Evolutionary conservation across 2,329 filamentous ascomycete species (phyloP).

Genomic region (Colletotrichum tanaceti): DNA sequence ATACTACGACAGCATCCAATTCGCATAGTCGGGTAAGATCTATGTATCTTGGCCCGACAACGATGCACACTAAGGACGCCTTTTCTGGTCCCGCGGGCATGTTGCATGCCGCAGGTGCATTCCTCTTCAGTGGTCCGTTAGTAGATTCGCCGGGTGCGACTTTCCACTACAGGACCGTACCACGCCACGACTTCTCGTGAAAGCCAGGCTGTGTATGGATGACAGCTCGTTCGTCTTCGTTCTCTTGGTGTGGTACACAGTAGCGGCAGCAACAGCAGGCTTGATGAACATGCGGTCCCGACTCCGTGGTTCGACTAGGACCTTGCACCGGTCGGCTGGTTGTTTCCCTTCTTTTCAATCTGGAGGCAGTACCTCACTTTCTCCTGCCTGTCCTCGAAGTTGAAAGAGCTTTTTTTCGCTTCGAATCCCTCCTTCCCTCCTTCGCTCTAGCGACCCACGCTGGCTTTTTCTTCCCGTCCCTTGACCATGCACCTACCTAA

Average conservation of each 20-base stretch:
- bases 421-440: slow-evolving; percentile 30
- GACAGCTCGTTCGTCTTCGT: slow-evolving; percentile 30
- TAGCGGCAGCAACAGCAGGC: slow-evolving; percentile 20
- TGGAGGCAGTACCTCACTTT: slow-evolving; percentile 5
- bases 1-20: slow-evolving; percentile 31
- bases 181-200: slow-evolving; percentile 30
- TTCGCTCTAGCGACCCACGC: slow-evolving; percentile 36
- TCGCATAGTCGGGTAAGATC: slow-evolving; percentile 31
- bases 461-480: slow-evolving; percentile 31
- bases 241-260: slow-evolving; percentile 5
- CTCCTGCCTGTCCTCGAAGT: slow-evolving; percentile 1
- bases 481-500: slow-evolving; percentile 2
- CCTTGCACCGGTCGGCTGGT: slow-evolving; percentile 14
- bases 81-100: slow-evolving; percentile 22
- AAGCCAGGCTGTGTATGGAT: slow-evolving; percentile 15
- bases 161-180: slow-evolving; percentile 38
- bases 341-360: slow-evolving; percentile 13
- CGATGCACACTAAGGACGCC: slow-evolving; percentile 16
- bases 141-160: slow-evolving; percentile 40
- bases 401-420: slow-evolving; percentile 36
- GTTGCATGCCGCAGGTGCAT: slow-evolving; percentile 32
- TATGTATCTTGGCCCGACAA: slow-evolving; percentile 32
- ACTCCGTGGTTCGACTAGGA: slow-evolving; percentile 25
- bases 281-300: slow-evolving; percentile 20
- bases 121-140: slow-evolving; percentile 34